Conservation (phyloP, 768 basidiomycete species). For the Suillus brevipes region DNA sequence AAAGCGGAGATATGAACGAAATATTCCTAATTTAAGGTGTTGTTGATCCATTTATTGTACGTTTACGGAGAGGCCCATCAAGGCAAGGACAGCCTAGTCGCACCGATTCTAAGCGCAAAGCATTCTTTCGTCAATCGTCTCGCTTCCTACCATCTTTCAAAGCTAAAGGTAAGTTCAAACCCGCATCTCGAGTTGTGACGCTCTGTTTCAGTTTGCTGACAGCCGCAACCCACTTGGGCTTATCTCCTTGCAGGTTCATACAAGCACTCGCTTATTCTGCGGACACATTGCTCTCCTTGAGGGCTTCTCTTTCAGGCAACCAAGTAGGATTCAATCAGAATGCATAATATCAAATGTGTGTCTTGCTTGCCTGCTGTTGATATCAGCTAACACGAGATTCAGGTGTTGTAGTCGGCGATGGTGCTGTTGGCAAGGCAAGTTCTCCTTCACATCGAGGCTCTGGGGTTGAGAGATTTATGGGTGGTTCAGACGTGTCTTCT, state of each 20-base stretch:
- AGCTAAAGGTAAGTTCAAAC: neutral
- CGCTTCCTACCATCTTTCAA: neutral
- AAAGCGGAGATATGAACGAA: constrained; percentile 13
- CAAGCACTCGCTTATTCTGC: constrained; percentile 16
- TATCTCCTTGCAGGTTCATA: constrained; percentile 18
- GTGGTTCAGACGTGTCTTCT: constrained; percentile 87
- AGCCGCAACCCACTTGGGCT: neutral
- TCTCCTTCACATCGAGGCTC: constrained; percentile 9
- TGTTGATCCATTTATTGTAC: constrained; percentile 12
- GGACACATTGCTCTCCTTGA: constrained; percentile 7
- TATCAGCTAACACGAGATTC: constrained; percentile 33
- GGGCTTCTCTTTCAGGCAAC: constrained; percentile 6
- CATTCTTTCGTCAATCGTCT: constrained; percentile 9
- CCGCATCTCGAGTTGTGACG: neutral
- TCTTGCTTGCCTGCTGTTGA: constrained; percentile 19
- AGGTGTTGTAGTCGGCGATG: constrained; percentile 99
- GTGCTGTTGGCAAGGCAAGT: constrained; percentile 95
- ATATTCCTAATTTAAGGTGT: constrained; percentile 11
- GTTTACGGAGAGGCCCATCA: constrained; percentile 18
- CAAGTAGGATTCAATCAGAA: constrained; percentile 30
- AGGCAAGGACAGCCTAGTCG: constrained; percentile 26
- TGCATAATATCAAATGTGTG: constrained; percentile 93
- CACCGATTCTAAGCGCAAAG: constrained; percentile 8
- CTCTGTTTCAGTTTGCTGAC: constrained; percentile 3
- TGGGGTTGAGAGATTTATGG: constrained; percentile 8